These are phyloP conservation scores for Pseudopithomyces chartarum DNA, from an alignment of 2,329 filamentous ascomycete species.

Conservation along the genomic window DNA sequence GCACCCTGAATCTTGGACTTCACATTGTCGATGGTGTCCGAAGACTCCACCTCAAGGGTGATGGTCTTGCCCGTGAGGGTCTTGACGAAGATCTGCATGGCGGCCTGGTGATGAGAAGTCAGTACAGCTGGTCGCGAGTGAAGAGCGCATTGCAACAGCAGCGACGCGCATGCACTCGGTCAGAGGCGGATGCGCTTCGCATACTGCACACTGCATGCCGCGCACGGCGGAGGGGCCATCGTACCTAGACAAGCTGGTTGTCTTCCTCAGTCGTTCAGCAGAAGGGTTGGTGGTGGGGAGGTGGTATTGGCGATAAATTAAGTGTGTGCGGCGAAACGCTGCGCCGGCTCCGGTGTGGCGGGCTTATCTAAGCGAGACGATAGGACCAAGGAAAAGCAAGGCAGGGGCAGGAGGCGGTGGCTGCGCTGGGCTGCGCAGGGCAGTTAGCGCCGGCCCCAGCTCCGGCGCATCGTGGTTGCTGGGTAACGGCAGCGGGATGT, in stretches of 20 bases:
- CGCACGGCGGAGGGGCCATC: constrained; percentile 22
- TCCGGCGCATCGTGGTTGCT: constrained; percentile 29
- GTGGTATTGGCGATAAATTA: constrained; percentile 21
- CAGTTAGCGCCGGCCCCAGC: constrained; percentile 4
- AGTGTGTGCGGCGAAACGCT: constrained; percentile 27
- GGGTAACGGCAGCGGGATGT: constrained; percentile 25
- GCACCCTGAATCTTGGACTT: constrained; percentile 90
- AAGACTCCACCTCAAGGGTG: constrained; percentile 99
- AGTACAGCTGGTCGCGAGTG: constrained; percentile 12
- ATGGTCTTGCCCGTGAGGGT: constrained; percentile 98
- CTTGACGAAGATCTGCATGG: constrained; percentile 61
- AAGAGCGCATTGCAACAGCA: background rate
- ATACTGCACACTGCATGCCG: background rate
- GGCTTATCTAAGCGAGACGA: constrained; percentile 6
- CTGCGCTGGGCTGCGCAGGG: background rate
- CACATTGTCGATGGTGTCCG: constrained; percentile 99
- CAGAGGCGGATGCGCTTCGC: background rate
- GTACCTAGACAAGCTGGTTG: constrained; percentile 62
- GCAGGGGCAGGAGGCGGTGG: background rate
- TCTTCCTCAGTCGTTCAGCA: constrained; percentile 64
- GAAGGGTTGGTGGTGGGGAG: constrained; percentile 29
- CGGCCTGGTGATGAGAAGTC: constrained; percentile 35
- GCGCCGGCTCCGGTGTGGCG: background rate
- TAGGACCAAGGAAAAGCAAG: background rate
- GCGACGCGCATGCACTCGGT: background rate